Evolutionary conservation across 1,139 yeast species (phyloP), one percentile per base, ranked within the genome.

Genomic region (Geotrichum histeridarum): DNA sequence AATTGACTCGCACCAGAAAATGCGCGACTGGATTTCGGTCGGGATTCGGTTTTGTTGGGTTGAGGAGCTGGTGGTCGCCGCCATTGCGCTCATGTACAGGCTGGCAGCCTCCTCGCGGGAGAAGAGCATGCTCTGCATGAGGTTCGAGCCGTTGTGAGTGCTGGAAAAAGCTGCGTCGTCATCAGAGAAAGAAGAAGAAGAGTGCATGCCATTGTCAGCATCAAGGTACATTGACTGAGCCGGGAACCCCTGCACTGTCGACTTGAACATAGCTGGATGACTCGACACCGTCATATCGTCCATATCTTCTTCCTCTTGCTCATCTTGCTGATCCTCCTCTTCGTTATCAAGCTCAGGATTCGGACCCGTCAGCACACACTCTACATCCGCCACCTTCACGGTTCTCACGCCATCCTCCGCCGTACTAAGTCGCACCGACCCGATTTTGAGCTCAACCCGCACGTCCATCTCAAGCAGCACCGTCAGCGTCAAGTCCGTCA

Each of bases 31-130:
- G 27, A 22, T 22, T 22, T 22, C 27, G 49, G 9, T 51, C 32
- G 17, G 58, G n/a, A 49, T 51, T 22, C 27, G 27, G 4, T 53
- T 43, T 14, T 51, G 57, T 14, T 27, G 22, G 2, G 48, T 36
- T 8, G 46, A 30, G 2, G 44, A 33, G 5, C 43, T 47, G 3
- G 48, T 51, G 4, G 57, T 48, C 15, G 59, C 58, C 33, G 69
- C 60, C 56, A 61, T 58, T 1, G 96, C 95, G 69, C 95, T 87
- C 91, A 87, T 82, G 65, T 87, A 89, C 35, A 89, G 77, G 1
- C 94, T 83, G 48, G 82, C 78, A 1, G 86, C 85, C 59, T 84
- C 86, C 52, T 79, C 83, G 53, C 81, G 85, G 0, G 93, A 82
- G 62, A 83, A 83, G 41, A 82, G 74, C 71, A 82, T 77, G 62